These are phyloP conservation scores for Smittium mucronatum DNA, from an alignment of 371 early-diverging fungal species.

Conservation along the genomic window DNA sequence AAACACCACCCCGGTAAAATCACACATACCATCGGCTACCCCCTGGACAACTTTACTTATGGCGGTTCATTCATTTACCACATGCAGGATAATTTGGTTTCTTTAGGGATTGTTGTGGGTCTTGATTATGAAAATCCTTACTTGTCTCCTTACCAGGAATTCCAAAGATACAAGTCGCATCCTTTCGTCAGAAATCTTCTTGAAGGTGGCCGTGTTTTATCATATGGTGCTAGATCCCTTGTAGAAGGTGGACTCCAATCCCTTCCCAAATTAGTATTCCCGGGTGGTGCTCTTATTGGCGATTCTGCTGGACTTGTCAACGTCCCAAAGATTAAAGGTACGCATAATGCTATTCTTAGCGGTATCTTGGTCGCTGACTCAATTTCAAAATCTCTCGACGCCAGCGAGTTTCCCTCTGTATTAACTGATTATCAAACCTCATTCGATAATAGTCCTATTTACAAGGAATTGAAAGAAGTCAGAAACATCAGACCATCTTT, in stretches of 20 bases:
- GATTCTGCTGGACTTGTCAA: constrained; percentile 95
- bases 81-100: constrained; percentile 72
- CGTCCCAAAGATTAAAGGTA: constrained; percentile 97
- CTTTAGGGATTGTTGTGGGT: constrained; percentile 82
- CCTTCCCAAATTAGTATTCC: constrained; percentile 86
- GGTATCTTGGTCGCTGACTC: constrained; percentile 87
- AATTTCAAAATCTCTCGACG: constrained; percentile 48
- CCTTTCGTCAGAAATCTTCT: constrained; percentile 65
- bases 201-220: constrained; percentile 83
- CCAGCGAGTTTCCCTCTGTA: constrained; percentile 36
- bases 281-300: constrained; percentile 93
- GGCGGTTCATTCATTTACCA: constrained; percentile 95
- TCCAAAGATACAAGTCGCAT: constrained; percentile 92
- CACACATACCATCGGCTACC: constrained; percentile 87
- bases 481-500: constrained; percentile 91
- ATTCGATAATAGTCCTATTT: constrained; percentile 82
- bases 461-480: constrained; percentile 78
- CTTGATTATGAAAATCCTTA: constrained; percentile 93
- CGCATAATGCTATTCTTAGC: constrained; percentile 96
- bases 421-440: constrained; percentile 64
- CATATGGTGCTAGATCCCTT: constrained; percentile 91
- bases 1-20: constrained; percentile 82
- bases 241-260: constrained; percentile 92
- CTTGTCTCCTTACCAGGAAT: constrained; percentile 89
- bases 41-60: constrained; percentile 77